Evolutionary conservation across 331 rosid genomes (phyloP), one percentile per base, ranked within the genome.

Genomic region (Malus hybrid): DNA sequence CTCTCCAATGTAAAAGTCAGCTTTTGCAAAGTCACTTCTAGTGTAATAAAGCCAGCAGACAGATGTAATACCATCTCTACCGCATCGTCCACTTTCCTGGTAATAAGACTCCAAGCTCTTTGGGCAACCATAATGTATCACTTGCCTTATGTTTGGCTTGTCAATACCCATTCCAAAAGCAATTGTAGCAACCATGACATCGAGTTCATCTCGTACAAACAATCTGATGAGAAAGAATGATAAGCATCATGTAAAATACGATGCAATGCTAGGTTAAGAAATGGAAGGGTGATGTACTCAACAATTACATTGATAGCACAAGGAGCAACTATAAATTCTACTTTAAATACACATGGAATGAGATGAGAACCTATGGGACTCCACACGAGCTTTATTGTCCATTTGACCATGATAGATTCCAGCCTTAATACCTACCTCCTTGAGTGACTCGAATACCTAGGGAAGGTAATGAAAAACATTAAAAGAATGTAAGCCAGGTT

Each of bases 111-210:
- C 97, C 70, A 88, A 80, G 85, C 89, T 91, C 86, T 93, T 93
- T 16, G 97, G 98, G 85, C 98, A 93, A 65, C 98, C 98, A 80
- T 88, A 91, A 79, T 93, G 98, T 76, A 93, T 93, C 80, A 93
- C 98, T 81, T 88, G 88, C 80, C 98, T 86, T 83, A 93, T 82
- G 76, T 91, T 88, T 64, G 98, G 98, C 85, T 93, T 93, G 83
- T 93, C 98, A 77, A 93, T 93, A 65, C 98, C 98, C 97, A 93
- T 93, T 60, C 98, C 98, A 88, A 93, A 93, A 77, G 98, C 97
- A 73, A 93, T 69, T 65, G 98, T 93, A 24, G 98, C 98, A 79
- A 93, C 97, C 98, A 93, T 93, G 74, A 93, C 80, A 76, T 87
- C 87, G 56, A 88, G 69, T 84, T 91, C 97, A 71, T 93, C 98